A percentile compares a stretch with the other conserved stretches of the same genome.
Conservation (phyloP, 2,329 filamentous ascomycete genomes). For the Sclerotinia nivalis region DNA sequence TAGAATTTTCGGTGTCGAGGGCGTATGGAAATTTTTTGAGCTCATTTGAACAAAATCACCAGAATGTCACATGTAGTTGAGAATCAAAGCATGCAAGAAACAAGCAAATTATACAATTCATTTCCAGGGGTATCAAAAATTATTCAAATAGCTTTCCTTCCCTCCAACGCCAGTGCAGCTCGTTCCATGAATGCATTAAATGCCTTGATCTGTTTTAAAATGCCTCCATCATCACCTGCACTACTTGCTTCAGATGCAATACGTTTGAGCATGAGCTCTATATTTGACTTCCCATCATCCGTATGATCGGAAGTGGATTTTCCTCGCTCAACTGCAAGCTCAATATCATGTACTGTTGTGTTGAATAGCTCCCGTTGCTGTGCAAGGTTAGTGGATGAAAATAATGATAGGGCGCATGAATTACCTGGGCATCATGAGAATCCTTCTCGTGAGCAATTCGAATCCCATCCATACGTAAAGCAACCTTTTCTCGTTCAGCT, state of each 20-base stretch:
- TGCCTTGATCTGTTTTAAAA: constrained; percentile 57
- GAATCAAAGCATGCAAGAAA: neutral
- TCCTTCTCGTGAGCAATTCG: constrained; percentile 59
- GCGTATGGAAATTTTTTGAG: too few relatives aligned
- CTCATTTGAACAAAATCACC: too few relatives aligned
- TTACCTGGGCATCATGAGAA: constrained; percentile 53
- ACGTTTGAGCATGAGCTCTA: constrained; percentile 58
- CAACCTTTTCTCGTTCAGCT: constrained; percentile 61
- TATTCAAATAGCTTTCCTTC: constrained; percentile 28
- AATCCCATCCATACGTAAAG: constrained; percentile 63
- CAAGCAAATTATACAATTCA: neutral
- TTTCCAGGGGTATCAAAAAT: constrained; percentile 19
- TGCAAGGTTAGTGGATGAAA: constrained; percentile 27
- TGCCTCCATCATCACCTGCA: constrained; percentile 51
- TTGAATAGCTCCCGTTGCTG: constrained; percentile 54
- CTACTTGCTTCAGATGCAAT: constrained; percentile 56
- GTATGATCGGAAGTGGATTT: constrained; percentile 51
- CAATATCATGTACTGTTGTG: constrained; percentile 61
- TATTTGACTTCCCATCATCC: constrained; percentile 53
- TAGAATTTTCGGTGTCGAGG: too few relatives aligned
- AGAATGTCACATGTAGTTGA: neutral
- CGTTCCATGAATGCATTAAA: constrained; percentile 67
- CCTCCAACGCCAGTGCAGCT: constrained; percentile 57
- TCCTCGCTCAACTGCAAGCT: constrained; percentile 55
- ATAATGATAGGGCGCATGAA: constrained; percentile 1